Base-by-base conservation (phyloP, 2,329 filamentous ascomycete species). In the Periconia sp. region DNA sequence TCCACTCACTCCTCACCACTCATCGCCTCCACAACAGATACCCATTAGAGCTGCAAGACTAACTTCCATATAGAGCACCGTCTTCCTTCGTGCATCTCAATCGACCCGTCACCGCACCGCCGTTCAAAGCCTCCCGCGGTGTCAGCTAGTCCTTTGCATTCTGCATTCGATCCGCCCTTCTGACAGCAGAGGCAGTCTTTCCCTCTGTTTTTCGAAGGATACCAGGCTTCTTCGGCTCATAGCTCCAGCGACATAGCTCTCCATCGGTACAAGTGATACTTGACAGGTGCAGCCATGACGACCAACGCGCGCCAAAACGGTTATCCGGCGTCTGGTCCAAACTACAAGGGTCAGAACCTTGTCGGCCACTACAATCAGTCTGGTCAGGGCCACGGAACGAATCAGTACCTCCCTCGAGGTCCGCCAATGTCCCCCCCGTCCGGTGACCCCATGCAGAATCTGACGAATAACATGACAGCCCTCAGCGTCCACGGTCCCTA, bases 401-500 rank as follows among this genome's bases (percentile, higher is more conserved):
- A 57, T 30, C 61, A 61, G 37, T 68, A 66, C 57, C 60, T 69
- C 46, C 61, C 62, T 40, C 65, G 66, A 56, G 63, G 65, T 55
- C 57, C 63, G 52, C 63, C 56, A 11, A 56, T 66, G 48, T 61
- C 65, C 42, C 57, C 60, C 21, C 58, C 61, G 18, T 23, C 22
- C 36, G 59, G 50, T 52, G 65, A 66, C 21, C 48, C 51, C 50
- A 51, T 69, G 46, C 59, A 63, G 50, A 56, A 49, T 54, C 59
- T 70, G 48, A 63, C 65, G 29, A 61, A 50, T 54, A 65, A 55
- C 28, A 66, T 70, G 66, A 56, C 56, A 55, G 63, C 61, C 24
- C 61, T 70, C 54, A 66, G 63, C 43, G 59, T 70, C 40, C 64
- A 69, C 47, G 58, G 59, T 28, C 57, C 65, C 1, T 69, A 68